Evolutionary conservation across 768 basidiomycete species (phyloP).

Genomic region (Gautieria morchelliformis): DNA sequence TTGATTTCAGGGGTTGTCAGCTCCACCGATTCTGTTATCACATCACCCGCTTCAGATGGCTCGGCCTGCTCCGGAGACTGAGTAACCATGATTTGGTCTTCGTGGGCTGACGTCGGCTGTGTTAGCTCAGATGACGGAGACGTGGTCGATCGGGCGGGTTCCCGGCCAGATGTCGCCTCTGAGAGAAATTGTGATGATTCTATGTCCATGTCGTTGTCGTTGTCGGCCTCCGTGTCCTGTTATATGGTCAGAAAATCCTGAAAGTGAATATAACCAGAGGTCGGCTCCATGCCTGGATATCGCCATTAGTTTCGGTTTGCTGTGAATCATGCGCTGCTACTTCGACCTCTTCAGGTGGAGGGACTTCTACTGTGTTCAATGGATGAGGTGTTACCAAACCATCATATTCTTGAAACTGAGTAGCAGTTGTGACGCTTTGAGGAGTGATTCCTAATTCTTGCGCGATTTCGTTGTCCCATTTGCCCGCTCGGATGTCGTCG

Average conservation of each 20-base stretch:
- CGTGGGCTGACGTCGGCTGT: background rate
- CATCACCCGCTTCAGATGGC: background rate
- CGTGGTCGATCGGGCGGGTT: background rate
- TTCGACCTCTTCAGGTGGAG: background rate
- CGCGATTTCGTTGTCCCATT: slow-evolving; percentile 47
- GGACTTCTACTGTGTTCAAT: background rate
- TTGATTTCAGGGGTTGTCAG: background rate
- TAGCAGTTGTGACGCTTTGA: background rate
- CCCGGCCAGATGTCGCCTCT: background rate
- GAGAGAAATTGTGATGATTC: background rate
- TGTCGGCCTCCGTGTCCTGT: background rate
- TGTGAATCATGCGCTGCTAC: background rate
- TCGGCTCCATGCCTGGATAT: background rate
- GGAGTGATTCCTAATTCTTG: slow-evolving; percentile 18
- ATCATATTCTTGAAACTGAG: background rate
- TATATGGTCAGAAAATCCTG: background rate
- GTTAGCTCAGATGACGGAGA: background rate
- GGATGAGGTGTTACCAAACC: background rate
- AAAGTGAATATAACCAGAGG: background rate
- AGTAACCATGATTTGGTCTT: background rate
- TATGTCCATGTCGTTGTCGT: background rate
- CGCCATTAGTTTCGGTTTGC: background rate
- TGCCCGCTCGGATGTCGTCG: slow-evolving; percentile 60
- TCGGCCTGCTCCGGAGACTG: background rate
- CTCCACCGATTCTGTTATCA: background rate